phyloP scores from a whole-genome alignment of 305 asterid genomes.

The Fraxinus xanthoxyloides region DNA sequence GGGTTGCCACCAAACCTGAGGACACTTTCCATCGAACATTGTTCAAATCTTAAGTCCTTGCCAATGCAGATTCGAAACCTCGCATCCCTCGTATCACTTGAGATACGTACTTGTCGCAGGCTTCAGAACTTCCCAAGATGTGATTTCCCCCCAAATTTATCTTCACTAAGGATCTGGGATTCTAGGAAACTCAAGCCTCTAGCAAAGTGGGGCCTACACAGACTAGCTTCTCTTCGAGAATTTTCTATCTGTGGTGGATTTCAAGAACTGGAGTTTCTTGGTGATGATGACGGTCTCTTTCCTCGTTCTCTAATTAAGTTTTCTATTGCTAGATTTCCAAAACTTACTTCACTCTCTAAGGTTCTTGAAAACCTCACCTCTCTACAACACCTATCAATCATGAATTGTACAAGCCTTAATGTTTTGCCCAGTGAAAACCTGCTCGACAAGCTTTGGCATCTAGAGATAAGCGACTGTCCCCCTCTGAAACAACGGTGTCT shows the following conservation, averaged over 20 bases:
- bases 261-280: slow-evolving; percentile 25
- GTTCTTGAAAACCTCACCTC: slow-evolving; percentile 32
- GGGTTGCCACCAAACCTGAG: slow-evolving; percentile 28
- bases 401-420: slow-evolving; percentile 33
- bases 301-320: slow-evolving; percentile 33
- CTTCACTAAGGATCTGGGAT: slow-evolving; percentile 29
- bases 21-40: slow-evolving; percentile 21
- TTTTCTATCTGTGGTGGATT: slow-evolving; percentile 42
- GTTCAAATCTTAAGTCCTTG: slow-evolving; percentile 19
- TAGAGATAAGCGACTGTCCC: slow-evolving; percentile 37
- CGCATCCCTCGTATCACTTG: slow-evolving; percentile 19
- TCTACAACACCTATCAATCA: slow-evolving; percentile 30
- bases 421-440: slow-evolving; percentile 29
- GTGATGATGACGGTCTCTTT: slow-evolving; percentile 21
- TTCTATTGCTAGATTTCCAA: slow-evolving; percentile 35
- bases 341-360: slow-evolving; percentile 27
- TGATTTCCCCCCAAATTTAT: slow-evolving; percentile 28
- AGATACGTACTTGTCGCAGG: slow-evolving; percentile 28
- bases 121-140: slow-evolving; percentile 24
- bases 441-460: slow-evolving; percentile 40
- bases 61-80: slow-evolving; percentile 18
- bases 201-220: slow-evolving; percentile 40
- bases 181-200: slow-evolving; percentile 35
- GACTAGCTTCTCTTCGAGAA: slow-evolving; percentile 31
- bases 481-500: slow-evolving; percentile 30